These are phyloP conservation scores for Stemphylium beticola DNA, from an alignment of 2,329 filamentous ascomycete species.

Conservation along the genomic window DNA sequence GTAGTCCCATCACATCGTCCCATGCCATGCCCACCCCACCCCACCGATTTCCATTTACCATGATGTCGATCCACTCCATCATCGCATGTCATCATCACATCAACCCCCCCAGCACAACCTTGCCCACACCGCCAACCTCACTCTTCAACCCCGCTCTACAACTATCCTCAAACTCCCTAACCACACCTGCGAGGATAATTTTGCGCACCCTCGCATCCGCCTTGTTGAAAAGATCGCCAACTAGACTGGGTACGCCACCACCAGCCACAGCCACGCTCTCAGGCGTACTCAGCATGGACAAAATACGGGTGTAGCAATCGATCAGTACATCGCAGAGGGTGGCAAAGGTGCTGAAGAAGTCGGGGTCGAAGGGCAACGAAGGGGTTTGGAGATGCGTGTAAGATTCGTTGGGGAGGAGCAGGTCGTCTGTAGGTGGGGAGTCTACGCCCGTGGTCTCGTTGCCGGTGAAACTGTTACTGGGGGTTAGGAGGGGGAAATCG, in stretches of 20 bases:
- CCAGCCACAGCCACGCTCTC: slow-evolving; percentile 49
- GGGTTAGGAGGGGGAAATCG: slow-evolving; percentile 31
- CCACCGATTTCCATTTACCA: background rate
- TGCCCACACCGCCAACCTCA: slow-evolving; percentile 84
- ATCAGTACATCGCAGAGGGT: slow-evolving; percentile 95
- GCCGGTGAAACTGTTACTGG: slow-evolving; percentile 27
- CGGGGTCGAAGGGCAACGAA: slow-evolving; percentile 89
- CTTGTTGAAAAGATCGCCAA: slow-evolving; percentile 89
- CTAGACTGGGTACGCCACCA: slow-evolving; percentile 39
- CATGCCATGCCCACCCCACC: background rate
- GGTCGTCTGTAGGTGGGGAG: slow-evolving; percentile 42
- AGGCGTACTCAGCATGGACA: slow-evolving; percentile 76
- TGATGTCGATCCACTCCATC: background rate
- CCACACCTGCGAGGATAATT: slow-evolving; percentile 82
- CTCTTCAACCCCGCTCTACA: slow-evolving; percentile 76
- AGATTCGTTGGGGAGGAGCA: slow-evolving; percentile 73
- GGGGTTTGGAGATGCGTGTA: slow-evolving; percentile 92
- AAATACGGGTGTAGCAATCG: slow-evolving; percentile 83
- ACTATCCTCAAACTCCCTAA: slow-evolving; percentile 91
- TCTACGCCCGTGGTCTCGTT: slow-evolving; percentile 35
- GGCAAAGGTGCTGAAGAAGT: slow-evolving; percentile 95
- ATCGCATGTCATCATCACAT: slow-evolving; percentile 67
- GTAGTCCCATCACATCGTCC: background rate
- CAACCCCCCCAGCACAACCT: slow-evolving; percentile 86
- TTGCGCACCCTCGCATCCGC: slow-evolving; percentile 86